Base-by-base conservation (phyloP, 768 basidiomycete species). In the Suillus lakei region DNA sequence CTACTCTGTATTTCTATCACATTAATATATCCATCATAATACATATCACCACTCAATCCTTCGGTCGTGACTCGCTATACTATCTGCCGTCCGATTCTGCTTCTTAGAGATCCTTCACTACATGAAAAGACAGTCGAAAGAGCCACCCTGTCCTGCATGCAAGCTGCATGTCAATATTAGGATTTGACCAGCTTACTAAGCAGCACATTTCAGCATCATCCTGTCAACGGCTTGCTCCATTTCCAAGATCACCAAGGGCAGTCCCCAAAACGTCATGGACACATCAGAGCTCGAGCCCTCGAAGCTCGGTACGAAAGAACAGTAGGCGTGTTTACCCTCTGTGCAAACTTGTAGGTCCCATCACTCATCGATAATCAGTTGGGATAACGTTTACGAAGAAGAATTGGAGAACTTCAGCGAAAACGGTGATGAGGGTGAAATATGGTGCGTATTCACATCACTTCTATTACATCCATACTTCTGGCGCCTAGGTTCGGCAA, bases 351-450 rank as follows among this genome's bases (percentile, higher is more conserved):
- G 63, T 21, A 32, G 32, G n/a, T 30, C 26, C 48, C 39, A 53
- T 41, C 66, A 28, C 62, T 58, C 50, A 53, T 34, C 34, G 51
- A 28, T 28, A 34, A 53, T 39, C 68, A 94, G 92, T 74, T 95
- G 93, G 93, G 91, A 95, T 72, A 70, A 80, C 50, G 88, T 91
- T 9, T 95, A 95, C 75, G 80, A 87, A 44, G 81, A 83, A 48
- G 93, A 95, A 71, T 77, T 94, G 38, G 74, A 73, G 43, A 91
- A 91, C 71, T 95, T 93, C 66, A 79, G 86, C 36, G 93, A 93
- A 60, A 86, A 88, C 36, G 89, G 91, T 23, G 92, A 95, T 72
- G 92, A 93, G 75, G 93, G 93, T 41, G 93, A 95, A 76, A 82
- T 93, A 30, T 95, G 93, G 93, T 92, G 67, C 62, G 85, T 74